Percentiles rank a stretch among this genome's conserved stretches.
phyloP scores from a whole-genome alignment of 2,329 filamentous ascomycete species.

The Chaetomiaceae sp. region DNA sequence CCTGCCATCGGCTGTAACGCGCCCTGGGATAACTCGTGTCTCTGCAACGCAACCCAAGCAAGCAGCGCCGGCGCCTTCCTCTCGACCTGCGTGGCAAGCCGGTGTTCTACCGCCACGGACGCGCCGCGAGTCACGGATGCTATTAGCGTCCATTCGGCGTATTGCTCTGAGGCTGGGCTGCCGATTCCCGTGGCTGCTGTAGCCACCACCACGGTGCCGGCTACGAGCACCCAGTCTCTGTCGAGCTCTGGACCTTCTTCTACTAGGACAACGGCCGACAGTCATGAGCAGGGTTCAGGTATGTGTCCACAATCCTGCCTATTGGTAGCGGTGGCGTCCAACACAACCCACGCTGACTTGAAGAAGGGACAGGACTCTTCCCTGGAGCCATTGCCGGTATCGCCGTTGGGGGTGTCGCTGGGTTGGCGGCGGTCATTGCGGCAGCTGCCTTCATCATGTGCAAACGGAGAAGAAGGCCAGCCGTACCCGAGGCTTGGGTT shows the following conservation, averaged over 20 bases:
- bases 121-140: slow-evolving; percentile 3
- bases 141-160: neutral
- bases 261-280: neutral
- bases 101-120: neutral
- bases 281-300: neutral
- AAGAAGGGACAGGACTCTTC: neutral
- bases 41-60: neutral
- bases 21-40: slow-evolving; percentile 11
- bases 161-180: slow-evolving; percentile 8
- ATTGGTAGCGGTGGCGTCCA: too few species aligned
- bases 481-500: neutral
- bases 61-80: neutral
- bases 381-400: slow-evolving; percentile 1
- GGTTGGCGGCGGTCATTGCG: neutral
- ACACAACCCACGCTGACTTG: neutral
- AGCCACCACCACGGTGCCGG: too few species aligned
- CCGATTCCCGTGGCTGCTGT: neutral
- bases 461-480: neutral
- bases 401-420: neutral
- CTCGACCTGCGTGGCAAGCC: slow-evolving; percentile 5
- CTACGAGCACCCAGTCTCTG: neutral
- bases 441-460: neutral
- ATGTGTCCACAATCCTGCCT: too few species aligned
- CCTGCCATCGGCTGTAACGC: slow-evolving; percentile 8
- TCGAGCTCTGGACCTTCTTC: neutral